Percentiles rank a stretch among this genome's conserved stretches.
phyloP scores from a whole-genome alignment of 2,329 filamentous ascomycete species.

The Monosporascus ibericus region DNA sequence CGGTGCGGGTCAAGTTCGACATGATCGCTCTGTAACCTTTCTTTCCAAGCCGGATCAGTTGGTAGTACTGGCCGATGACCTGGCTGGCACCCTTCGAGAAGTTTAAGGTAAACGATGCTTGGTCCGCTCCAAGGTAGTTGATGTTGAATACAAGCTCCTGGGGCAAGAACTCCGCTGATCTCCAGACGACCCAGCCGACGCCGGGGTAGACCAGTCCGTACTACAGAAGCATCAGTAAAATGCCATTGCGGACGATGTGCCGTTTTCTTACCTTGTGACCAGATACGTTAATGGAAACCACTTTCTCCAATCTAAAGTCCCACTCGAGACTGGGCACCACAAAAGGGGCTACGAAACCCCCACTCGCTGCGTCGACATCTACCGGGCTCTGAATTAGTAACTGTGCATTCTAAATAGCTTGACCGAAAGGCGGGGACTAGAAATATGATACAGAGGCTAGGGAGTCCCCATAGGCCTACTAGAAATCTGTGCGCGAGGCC shows the following conservation, averaged over 20 bases:
- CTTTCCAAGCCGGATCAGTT: slow-evolving; percentile 91
- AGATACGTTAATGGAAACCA: slow-evolving; percentile 89
- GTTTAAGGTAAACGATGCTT: slow-evolving; percentile 93
- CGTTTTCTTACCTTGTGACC: slow-evolving; percentile 66
- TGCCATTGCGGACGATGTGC: neutral
- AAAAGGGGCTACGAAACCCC: slow-evolving; percentile 91
- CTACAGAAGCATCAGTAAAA: slow-evolving; percentile 20
- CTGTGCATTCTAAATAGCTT: too few relatives aligned
- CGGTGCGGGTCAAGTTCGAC: slow-evolving; percentile 83
- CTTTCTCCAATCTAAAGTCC: slow-evolving; percentile 87
- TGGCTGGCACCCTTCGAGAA: slow-evolving; percentile 94
- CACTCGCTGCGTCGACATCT: slow-evolving; percentile 83
- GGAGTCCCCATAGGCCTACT: too few relatives aligned
- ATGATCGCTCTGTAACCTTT: slow-evolving; percentile 89
- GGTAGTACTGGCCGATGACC: slow-evolving; percentile 96
- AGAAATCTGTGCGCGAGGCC: too few relatives aligned
- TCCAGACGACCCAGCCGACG: slow-evolving; percentile 92
- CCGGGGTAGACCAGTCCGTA: slow-evolving; percentile 73
- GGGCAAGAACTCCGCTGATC: slow-evolving; percentile 74
- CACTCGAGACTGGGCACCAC: slow-evolving; percentile 77
- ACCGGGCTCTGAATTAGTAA: too few relatives aligned
- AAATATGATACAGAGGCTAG: too few relatives aligned
- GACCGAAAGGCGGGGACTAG: too few relatives aligned
- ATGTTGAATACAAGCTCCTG: slow-evolving; percentile 97
- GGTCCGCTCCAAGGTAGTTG: slow-evolving; percentile 94